These are phyloP conservation scores for Backusella australiensis DNA, from an alignment of 192 early-diverging fungal species.

Conservation along the genomic window DNA sequence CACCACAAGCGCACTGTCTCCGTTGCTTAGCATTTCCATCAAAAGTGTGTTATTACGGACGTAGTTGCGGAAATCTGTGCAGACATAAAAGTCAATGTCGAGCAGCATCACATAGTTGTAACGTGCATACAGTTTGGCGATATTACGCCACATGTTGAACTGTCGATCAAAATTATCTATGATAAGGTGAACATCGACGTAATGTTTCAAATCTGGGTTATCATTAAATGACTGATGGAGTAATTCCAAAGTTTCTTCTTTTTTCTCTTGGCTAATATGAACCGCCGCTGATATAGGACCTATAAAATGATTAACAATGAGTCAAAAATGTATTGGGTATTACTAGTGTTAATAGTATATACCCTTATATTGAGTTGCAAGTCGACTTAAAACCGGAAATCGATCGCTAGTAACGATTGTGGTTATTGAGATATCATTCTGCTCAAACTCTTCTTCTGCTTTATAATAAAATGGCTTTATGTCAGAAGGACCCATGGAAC, in stretches of 20 bases:
- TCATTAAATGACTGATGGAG: conserved; percentile 40
- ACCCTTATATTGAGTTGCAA: conserved; percentile 50
- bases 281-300: conserved; percentile 56
- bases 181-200: conserved; percentile 54
- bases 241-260: conserved; percentile 38
- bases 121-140: conserved; percentile 55
- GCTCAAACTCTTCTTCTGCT: conserved; percentile 32
- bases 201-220: conserved; percentile 46
- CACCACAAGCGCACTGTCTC: conserved; percentile 48
- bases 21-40: conserved; percentile 39
- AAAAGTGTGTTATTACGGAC: conserved; percentile 32
- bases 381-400: conserved; percentile 43
- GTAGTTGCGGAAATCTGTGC: conserved; percentile 43
- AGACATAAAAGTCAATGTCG: conserved; percentile 58
- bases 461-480: conserved; percentile 53
- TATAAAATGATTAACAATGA: conserved; percentile 23
- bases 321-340: not conserved
- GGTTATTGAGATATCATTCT: conserved; percentile 52
- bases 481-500: conserved; percentile 46
- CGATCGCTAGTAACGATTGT: conserved; percentile 53
- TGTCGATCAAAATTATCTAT: conserved; percentile 55
- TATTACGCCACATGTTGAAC: conserved; percentile 63
- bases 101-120: conserved; percentile 56
- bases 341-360: not conserved
- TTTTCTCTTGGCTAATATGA: conserved; percentile 47